Evolutionary conservation across 805 yeast species (phyloP).

Genomic region (Lachancea dasiensis): DNA sequence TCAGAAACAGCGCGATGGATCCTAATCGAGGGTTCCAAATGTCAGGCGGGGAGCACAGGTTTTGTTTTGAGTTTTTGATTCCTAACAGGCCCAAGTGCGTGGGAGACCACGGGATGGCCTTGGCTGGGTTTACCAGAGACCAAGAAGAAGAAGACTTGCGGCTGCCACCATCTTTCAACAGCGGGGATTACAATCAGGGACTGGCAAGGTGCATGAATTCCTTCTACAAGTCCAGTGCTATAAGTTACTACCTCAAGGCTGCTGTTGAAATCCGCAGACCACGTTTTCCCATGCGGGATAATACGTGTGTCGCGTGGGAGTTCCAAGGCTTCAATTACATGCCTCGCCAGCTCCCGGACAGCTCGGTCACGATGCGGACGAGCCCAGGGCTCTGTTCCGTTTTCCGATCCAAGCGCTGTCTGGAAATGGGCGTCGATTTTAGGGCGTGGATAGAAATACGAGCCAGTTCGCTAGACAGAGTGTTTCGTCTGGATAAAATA

Average conservation of each 20-base stretch:
- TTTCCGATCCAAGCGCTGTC: neutral
- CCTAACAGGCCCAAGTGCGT: conserved; percentile 25
- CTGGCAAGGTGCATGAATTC: conserved; percentile 23
- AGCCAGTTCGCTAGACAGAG: conserved; percentile 16
- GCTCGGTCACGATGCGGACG: neutral
- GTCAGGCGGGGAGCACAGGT: conserved; percentile 25
- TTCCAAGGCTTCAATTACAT: conserved; percentile 17
- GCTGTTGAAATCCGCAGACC: conserved; percentile 27
- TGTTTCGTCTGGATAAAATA: conserved; percentile 22
- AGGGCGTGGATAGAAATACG: conserved; percentile 20
- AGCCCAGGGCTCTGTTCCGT: conserved; percentile 1
- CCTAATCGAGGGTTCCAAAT: conserved; percentile 25
- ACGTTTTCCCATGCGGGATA: conserved; percentile 28
- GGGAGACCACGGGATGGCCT: conserved; percentile 19
- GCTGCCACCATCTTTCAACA: conserved; percentile 30
- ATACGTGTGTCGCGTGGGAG: conserved; percentile 20
- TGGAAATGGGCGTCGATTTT: neutral
- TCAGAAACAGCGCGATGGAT: conserved; percentile 28
- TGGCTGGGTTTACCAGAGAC: conserved; percentile 19
- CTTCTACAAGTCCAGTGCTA: conserved; percentile 27
- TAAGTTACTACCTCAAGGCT: conserved; percentile 25
- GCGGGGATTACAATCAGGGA: conserved; percentile 21
- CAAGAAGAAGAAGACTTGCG: conserved; percentile 15
- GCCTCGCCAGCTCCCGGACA: too few species aligned
- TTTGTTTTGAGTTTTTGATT: conserved; percentile 24